Percentiles rank a stretch among this genome's conserved stretches.
phyloP scores from a whole-genome alignment of 208 protist species.

The Crithidia mellificae region DNA sequence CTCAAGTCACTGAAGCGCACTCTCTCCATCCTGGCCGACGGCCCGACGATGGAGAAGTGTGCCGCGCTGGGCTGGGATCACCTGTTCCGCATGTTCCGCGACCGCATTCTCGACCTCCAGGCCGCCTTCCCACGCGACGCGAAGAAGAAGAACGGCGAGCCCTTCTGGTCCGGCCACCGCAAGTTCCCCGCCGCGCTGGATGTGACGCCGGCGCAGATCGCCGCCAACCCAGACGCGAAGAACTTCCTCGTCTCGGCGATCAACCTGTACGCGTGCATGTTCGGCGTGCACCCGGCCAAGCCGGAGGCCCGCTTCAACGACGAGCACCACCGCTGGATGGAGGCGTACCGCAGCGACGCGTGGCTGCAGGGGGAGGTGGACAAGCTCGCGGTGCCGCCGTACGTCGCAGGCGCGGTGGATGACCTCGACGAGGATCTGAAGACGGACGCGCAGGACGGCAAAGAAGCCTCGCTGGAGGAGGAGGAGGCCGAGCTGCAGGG shows the following conservation, averaged over 20 bases:
- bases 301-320: constrained; percentile 84
- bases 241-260: constrained; percentile 76
- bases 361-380: constrained; percentile 56
- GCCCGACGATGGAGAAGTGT: constrained; percentile 93
- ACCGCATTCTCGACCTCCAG: constrained; percentile 97
- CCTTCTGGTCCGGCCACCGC: constrained; percentile 92
- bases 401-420: constrained; percentile 58
- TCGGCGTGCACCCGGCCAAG: constrained; percentile 83
- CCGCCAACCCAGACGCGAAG: constrained; percentile 41
- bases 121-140: constrained; percentile 97
- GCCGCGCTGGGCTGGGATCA: constrained; percentile 92
- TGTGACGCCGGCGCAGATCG: constrained; percentile 28
- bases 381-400: constrained; percentile 38
- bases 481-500: constrained; percentile 57
- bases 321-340: constrained; percentile 82
- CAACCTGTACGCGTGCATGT: constrained; percentile 88
- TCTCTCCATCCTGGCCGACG: constrained; percentile 50
- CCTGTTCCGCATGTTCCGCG: constrained; percentile 96
- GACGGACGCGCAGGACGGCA: constrained; percentile 30
- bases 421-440: constrained; percentile 81
- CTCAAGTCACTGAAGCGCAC: constrained; percentile 59
- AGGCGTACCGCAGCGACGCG: constrained; percentile 64
- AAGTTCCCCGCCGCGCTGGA: constrained; percentile 80
- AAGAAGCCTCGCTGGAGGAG: constrained; percentile 29
- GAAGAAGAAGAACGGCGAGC: constrained; percentile 91